Conservation (phyloP, 225 moss, liverwort and hornwort species). For the Asterella californica region DNA sequence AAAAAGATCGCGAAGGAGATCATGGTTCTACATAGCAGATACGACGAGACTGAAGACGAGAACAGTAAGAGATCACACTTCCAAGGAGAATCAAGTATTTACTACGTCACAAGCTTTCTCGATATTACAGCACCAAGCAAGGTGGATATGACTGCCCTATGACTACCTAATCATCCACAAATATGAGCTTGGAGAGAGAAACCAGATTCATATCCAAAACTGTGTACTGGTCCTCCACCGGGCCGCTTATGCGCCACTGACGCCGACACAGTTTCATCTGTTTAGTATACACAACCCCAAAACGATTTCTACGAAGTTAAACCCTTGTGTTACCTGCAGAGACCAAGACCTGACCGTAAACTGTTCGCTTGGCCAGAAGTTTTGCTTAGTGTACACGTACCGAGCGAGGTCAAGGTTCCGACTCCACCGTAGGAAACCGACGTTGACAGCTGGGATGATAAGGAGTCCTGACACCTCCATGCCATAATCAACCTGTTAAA, state of each 20-base stretch:
- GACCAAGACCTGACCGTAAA: background rate
- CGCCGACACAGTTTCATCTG: background rate
- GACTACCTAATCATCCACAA: background rate
- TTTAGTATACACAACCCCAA: conserved; percentile 2
- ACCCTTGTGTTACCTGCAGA: background rate
- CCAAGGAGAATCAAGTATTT: background rate
- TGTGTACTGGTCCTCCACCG: background rate
- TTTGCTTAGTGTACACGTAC: background rate
- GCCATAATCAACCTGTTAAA: background rate
- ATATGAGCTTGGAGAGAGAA: background rate
- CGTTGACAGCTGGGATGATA: background rate
- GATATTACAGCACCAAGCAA: conserved; percentile 9
- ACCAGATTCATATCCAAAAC: conserved; percentile 3
- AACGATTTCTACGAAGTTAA: background rate
- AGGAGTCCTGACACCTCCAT: background rate
- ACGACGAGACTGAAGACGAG: background rate
- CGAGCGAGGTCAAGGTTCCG: background rate
- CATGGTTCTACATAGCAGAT: background rate
- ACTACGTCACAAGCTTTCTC: background rate
- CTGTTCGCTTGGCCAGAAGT: background rate
- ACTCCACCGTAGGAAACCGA: background rate
- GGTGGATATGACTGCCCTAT: background rate
- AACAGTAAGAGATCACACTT: background rate
- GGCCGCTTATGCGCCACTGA: background rate
- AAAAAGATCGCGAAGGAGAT: background rate